phyloP scores from a whole-genome alignment of 176 grass and related monocot species.

The Lolium rigidum region DNA sequence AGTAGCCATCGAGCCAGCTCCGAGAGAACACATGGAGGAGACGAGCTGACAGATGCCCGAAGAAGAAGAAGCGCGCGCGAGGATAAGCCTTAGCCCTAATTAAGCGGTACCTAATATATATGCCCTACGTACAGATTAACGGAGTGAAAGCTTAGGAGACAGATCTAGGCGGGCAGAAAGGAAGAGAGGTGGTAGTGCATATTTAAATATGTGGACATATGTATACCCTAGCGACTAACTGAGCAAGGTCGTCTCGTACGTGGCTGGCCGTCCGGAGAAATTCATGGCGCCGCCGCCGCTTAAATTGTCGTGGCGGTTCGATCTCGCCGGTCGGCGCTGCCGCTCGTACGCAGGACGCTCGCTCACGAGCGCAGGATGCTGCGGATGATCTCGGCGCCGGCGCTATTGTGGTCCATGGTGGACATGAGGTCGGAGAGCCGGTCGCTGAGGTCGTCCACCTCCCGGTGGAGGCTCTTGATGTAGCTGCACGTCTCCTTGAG shows the following conservation, averaged over 20 bases:
- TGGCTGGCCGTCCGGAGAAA: constrained; percentile 20
- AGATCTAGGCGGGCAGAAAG: constrained; percentile 49
- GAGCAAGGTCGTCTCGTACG: not conserved
- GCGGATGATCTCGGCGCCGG: constrained; percentile 84
- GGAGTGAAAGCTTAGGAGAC: constrained; percentile 36
- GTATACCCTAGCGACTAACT: constrained; percentile 56
- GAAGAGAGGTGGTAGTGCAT: not conserved
- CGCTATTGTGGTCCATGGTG: constrained; percentile 82
- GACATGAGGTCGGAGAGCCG: constrained; percentile 81
- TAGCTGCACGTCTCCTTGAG: constrained; percentile 95
- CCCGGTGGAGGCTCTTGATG: constrained; percentile 94
- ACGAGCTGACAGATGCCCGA: not conserved
- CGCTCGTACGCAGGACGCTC: not conserved
- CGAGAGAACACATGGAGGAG: constrained; percentile 29
- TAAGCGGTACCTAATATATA: constrained; percentile 39
- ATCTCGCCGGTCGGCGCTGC: not conserved
- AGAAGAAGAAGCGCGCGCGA: not conserved
- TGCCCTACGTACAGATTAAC: constrained; percentile 42
- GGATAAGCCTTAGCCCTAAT: constrained; percentile 60
- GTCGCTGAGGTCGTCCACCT: constrained; percentile 94
- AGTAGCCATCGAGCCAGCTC: constrained; percentile 15
- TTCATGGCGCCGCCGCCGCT: not conserved
- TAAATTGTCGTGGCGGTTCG: constrained; percentile 7
- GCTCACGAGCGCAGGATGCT: constrained; percentile 82
- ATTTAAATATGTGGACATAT: constrained; percentile 40